A percentile compares a stretch with the other conserved stretches of the same genome.
Conservation (phyloP, 257 asterid species). For the Nicotiana noctiflora region DNA sequence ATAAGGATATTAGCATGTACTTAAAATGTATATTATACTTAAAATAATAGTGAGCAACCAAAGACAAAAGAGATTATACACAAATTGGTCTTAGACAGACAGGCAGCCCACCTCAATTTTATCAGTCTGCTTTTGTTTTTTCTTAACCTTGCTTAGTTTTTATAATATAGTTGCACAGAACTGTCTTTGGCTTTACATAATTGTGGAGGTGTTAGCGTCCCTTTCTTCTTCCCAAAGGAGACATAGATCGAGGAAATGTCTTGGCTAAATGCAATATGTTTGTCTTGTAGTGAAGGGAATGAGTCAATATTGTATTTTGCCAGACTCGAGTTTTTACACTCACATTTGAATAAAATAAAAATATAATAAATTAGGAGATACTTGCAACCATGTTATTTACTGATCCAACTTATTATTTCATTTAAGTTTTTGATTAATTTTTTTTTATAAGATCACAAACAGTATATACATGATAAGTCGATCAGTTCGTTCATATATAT, state of each 20-base stretch:
- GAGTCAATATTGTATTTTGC: neutral
- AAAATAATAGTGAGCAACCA: neutral
- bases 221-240: neutral
- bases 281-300: constrained; percentile 9
- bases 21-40: neutral
- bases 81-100: neutral
- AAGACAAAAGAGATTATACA: neutral
- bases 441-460: no score
- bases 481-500: no score
- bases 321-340: neutral
- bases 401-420: no score
- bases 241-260: neutral
- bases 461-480: no score
- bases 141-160: neutral
- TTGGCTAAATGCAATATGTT: neutral
- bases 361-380: no score
- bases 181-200: neutral
- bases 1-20: neutral
- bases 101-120: constrained; percentile 2
- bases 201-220: neutral
- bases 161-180: neutral
- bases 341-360: neutral
- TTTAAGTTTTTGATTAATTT: no score
- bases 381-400: no score
- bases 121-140: neutral